Percentiles rank a stretch among this genome's conserved stretches.
phyloP scores from a whole-genome alignment of 768 basidiomycete species.

The Termitomyces heimii region DNA sequence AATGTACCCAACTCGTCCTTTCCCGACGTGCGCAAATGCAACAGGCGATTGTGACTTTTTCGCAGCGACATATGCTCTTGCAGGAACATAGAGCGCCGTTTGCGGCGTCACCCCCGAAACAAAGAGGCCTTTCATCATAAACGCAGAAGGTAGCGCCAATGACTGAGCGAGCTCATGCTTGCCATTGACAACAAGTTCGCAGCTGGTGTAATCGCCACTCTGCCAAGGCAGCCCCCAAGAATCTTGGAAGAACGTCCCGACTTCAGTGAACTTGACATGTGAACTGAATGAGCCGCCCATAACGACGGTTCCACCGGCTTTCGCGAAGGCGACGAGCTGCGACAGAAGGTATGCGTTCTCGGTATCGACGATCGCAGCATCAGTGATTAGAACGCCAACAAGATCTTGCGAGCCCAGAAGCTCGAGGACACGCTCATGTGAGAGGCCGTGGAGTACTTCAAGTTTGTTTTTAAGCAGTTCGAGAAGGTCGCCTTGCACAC shows the following conservation, averaged over 20 bases:
- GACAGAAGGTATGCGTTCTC: constrained; percentile 16
- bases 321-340: constrained; percentile 19
- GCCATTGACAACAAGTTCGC: constrained; percentile 12
- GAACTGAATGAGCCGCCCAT: constrained; percentile 22
- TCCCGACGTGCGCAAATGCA: constrained; percentile 16
- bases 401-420: constrained; percentile 20
- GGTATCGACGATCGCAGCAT: constrained; percentile 16
- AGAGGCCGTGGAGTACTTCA: constrained; percentile 19
- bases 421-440: constrained; percentile 15
- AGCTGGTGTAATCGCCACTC: constrained; percentile 11
- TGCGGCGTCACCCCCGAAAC: constrained; percentile 16
- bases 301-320: constrained; percentile 23
- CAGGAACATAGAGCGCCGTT: constrained; percentile 20
- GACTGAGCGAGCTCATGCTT: constrained; percentile 11
- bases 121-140: constrained; percentile 23
- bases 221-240: constrained; percentile 15
- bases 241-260: constrained; percentile 17
- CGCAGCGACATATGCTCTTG: not conserved
- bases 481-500: constrained; percentile 13
- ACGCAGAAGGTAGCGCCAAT: constrained; percentile 13
- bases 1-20: constrained; percentile 27
- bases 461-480: constrained; percentile 9
- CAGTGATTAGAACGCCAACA: constrained; percentile 23
- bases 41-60: constrained; percentile 20
- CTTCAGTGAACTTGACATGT: constrained; percentile 4